Evolutionary conservation across 2,329 filamentous ascomycete genomes (phyloP), one percentile per base, ranked within the genome.

Genomic region (Alternaria brassicicola): DNA sequence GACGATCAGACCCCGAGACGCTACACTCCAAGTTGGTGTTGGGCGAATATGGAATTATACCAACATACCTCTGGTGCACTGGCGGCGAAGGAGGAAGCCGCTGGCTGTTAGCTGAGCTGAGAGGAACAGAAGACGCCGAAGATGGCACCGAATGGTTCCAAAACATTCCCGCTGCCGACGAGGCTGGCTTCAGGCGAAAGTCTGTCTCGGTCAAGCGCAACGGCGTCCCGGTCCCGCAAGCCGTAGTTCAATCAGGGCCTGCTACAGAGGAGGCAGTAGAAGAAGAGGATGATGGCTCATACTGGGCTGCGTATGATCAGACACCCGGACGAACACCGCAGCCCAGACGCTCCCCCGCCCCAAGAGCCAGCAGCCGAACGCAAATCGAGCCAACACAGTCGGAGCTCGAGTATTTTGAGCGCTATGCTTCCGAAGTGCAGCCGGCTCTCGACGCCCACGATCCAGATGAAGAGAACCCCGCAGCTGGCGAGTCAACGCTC

Each of bases 371-470:
- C 76, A 35, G 76, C 68, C 74, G 52, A 64, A 77, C 66, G 8
- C 74, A 76, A 68, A 64, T 65, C 59, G 73, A 64, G 57, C 76
- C 65, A 26, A 74, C 68, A 52, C 73, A 78, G 6, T 73, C 83
- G 49, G 90, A 93, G 61, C 86, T 89, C 45, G 87, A 87, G 41
- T 94, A 94, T 76, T 94, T 87, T 75, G 86, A 89, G 17, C 87
- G 89, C 72, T 94, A 95, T 74, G 88, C 90, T 67, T 69, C 71
- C n/a, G 82, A 86, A 62, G 90, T 94, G 8, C 91, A 94, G 73
- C 90, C 91, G 2, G 90, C 90, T 30, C 87, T 94, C 82, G 91
- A 94, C 76, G 87, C 86, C 55, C 88, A 93, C 73, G 90, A 93
- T 65, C 90, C 90, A n/a, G 89, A 92, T 67, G 90, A 92, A 78